phyloP scores from a whole-genome alignment of 371 early-diverging fungal genomes.

The Mortierella sp. region DNA sequence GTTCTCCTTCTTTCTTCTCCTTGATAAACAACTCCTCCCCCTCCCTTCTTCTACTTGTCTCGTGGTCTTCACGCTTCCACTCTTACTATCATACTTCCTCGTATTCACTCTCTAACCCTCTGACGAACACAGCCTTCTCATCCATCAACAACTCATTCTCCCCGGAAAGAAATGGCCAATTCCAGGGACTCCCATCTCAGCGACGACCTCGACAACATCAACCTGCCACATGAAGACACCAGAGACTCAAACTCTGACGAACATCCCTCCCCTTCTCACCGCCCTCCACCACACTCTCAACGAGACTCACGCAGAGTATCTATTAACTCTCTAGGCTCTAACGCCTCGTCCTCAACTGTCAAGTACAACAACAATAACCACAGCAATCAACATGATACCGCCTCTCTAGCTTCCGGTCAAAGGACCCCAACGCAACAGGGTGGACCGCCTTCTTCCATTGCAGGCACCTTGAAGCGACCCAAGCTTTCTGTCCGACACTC shows the following conservation, averaged over 20 bases:
- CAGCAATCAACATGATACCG: constrained; percentile 10
- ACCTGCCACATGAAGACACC: constrained; percentile 38
- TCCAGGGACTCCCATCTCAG: constrained; percentile 31
- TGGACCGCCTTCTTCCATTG: constrained; percentile 1
- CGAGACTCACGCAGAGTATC: constrained; percentile 50
- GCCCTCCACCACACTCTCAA: constrained; percentile 20
- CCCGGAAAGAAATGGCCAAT: constrained; percentile 39
- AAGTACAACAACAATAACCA: constrained; percentile 30
- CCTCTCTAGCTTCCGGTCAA: background rate
- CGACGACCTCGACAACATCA: constrained; percentile 53
- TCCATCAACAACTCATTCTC: background rate
- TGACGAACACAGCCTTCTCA: background rate
- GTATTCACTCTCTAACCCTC: background rate
- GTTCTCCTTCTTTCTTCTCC: constrained; percentile 2
- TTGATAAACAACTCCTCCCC: background rate
- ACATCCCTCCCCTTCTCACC: constrained; percentile 7
- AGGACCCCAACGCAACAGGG: constrained; percentile 7
- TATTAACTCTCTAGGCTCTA: constrained; percentile 40
- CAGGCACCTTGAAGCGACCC: constrained; percentile 26
- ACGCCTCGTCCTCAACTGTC: constrained; percentile 44
- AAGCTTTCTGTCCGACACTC: constrained; percentile 43
- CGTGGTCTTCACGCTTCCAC: background rate
- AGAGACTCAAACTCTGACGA: constrained; percentile 15
- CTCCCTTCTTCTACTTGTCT: constrained; percentile 1
- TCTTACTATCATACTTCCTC: background rate